Evolutionary conservation across 1,139 yeast species (phyloP).

Genomic region (Debaryomyces udenii): DNA sequence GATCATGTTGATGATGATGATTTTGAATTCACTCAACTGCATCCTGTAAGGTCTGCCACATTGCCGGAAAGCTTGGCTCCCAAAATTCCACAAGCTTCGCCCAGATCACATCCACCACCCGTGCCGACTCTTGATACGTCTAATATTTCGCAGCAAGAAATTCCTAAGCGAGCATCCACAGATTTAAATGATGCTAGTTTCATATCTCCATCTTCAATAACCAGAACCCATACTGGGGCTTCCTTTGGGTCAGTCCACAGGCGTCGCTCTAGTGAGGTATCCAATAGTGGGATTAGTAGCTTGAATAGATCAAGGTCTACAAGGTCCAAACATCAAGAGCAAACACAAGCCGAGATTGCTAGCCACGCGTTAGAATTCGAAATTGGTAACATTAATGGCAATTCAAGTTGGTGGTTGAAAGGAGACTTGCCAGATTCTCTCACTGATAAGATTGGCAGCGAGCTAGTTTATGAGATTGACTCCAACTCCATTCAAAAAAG

Average conservation of each 20-base stretch:
- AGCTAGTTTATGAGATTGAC: constrained; percentile 68
- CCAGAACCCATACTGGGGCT: constrained; percentile 27
- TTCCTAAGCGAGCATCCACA: constrained; percentile 22
- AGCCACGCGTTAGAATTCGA: constrained; percentile 34
- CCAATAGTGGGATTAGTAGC: constrained; percentile 13
- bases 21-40: constrained; percentile 1
- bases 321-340: constrained; percentile 23
- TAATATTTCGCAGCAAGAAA: background rate
- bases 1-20: constrained; percentile 4
- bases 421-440: constrained; percentile 63
- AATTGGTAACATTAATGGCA: constrained; percentile 34
- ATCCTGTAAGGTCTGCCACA: constrained; percentile 2
- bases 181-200: constrained; percentile 19
- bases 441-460: constrained; percentile 44
- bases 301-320: constrained; percentile 23
- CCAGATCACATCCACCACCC: constrained; percentile 5
- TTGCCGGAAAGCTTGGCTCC: constrained; percentile 4
- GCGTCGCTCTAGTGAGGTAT: constrained; percentile 9
- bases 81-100: constrained; percentile 1
- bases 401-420: constrained; percentile 66
- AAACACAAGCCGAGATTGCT: constrained; percentile 34
- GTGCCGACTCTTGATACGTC: constrained; percentile 4
- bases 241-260: constrained; percentile 26
- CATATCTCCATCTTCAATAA: constrained; percentile 13
- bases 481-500: constrained; percentile 58